Evolutionary conservation across 2,329 filamentous ascomycete genomes (phyloP).

Genomic region (Pseudocercospora musae): DNA sequence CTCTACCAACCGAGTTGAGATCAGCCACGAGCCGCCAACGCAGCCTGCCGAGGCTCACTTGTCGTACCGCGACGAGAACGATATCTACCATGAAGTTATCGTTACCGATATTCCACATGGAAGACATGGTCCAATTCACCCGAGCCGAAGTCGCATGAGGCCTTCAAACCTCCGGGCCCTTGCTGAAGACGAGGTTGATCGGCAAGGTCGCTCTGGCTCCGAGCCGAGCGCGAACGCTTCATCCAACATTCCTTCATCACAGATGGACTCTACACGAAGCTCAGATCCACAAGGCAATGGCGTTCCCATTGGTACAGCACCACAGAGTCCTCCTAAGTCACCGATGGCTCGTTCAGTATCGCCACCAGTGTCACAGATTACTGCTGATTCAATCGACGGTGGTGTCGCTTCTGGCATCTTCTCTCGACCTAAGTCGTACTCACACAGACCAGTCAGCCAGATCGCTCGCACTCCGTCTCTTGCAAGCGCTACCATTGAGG

Average conservation of each 20-base stretch:
- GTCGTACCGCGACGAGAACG: slow-evolving; percentile 20
- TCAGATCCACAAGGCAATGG: slow-evolving; percentile 13
- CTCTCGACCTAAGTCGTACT: slow-evolving; percentile 10
- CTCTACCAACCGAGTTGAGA: slow-evolving; percentile 16
- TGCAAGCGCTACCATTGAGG: slow-evolving; percentile 14
- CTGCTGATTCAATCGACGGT: neutral
- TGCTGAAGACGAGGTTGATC: slow-evolving; percentile 9
- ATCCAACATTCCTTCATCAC: neutral
- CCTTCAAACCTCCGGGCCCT: slow-evolving; percentile 12
- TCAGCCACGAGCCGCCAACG: slow-evolving; percentile 21
- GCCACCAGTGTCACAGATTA: slow-evolving; percentile 5
- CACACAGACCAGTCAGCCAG: slow-evolving; percentile 5
- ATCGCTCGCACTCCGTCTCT: slow-evolving; percentile 10
- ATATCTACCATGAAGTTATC: slow-evolving; percentile 22
- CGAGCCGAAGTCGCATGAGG: slow-evolving; percentile 8
- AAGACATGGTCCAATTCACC: slow-evolving; percentile 10
- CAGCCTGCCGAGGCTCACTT: slow-evolving; percentile 18
- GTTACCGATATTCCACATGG: slow-evolving; percentile 19
- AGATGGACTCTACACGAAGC: slow-evolving; percentile 8
- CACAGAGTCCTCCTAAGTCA: slow-evolving; percentile 2
- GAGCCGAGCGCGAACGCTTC: neutral
- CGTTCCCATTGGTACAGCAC: slow-evolving; percentile 1
- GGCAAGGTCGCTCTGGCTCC: slow-evolving; percentile 1
- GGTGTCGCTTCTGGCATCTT: slow-evolving; percentile 6
- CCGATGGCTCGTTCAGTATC: slow-evolving; percentile 5